Base-by-base conservation (phyloP, 2,329 filamentous ascomycete genomes). In the Taxawa tesnikishii region DNA sequence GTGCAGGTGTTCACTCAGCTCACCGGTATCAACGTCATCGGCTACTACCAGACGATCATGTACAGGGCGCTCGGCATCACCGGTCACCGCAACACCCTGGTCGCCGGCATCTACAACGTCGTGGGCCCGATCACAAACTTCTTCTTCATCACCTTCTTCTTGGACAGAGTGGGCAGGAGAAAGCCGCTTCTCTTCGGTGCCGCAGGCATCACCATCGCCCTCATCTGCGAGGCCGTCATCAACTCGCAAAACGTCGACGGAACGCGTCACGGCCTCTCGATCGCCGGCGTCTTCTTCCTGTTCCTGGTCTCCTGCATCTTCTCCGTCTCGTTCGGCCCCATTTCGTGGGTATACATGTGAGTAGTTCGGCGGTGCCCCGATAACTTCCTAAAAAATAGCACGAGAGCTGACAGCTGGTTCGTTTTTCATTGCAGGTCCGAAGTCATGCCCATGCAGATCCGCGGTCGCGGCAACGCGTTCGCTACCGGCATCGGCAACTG, bases 391-490 rank as follows among this genome's bases (percentile, higher is more conserved):
- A n/a, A n/a, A n/a, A n/a, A n/a, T n/a, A n/a, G n/a, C n/a, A n/a
- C n/a, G n/a, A n/a, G n/a, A n/a, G n/a, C n/a, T n/a, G n/a, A n/a
- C n/a, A n/a, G n/a, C n/a, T n/a, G n/a, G n/a, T n/a, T n/a, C n/a
- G n/a, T n/a, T n/a, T n/a, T n/a, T n/a, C n/a, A n/a, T n/a, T n/a
- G n/a, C n/a, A n/a, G n/a, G n/a, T 67, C 68, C 11, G 76, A 80
- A 49, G 70, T 80, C 38, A 73, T 75, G 51, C 74, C 76, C 7
- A 68, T 79, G 54, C 71, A 73, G 40, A 79, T 78, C 33, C 70
- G 76, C 18, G 68, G 68, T 5, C 60, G 65, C 14, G 71, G 71
- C 3, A 68, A 64, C 28, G 68, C 70, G 4, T 72, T 74, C 39
- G 67, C 69, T 0, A 72, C 70, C 0, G 68, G 62, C 29, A 58